phyloP scores from a whole-genome alignment of 176 grass and related monocot species.

The Calamus simplicifolius region DNA sequence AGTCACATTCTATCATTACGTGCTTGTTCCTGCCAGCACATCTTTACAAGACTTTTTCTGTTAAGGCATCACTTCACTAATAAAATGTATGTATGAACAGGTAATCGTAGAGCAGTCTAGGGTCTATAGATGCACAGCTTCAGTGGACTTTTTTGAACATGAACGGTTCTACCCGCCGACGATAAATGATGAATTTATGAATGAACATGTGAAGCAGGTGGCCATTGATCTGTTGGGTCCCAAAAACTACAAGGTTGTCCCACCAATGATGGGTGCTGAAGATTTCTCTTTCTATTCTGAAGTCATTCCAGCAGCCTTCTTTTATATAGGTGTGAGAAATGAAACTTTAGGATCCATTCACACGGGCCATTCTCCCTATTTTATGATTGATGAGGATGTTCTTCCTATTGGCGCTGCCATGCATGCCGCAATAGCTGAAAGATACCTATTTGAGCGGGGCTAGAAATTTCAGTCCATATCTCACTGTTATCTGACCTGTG shows the following conservation, averaged over 20 bases:
- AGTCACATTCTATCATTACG: neutral
- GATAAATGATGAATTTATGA: slow-evolving; percentile 70
- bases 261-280: slow-evolving; percentile 88
- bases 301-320: slow-evolving; percentile 71
- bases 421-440: slow-evolving; percentile 89
- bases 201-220: slow-evolving; percentile 47
- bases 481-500: no score
- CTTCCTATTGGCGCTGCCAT: slow-evolving; percentile 75
- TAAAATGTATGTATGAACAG: slow-evolving; percentile 8
- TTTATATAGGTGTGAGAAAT: slow-evolving; percentile 76
- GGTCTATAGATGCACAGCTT: slow-evolving; percentile 55
- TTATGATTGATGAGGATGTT: slow-evolving; percentile 93
- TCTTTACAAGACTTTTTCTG: no score
- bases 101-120: slow-evolving; percentile 64
- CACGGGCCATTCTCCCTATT: slow-evolving; percentile 54
- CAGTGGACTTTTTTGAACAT: slow-evolving; percentile 88
- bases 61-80: no score
- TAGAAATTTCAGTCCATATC: neutral
- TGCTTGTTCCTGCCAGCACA: neutral
- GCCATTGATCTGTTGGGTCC: slow-evolving; percentile 42
- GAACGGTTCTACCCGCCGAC: slow-evolving; percentile 95
- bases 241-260: slow-evolving; percentile 41
- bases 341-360: slow-evolving; percentile 75
- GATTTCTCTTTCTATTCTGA: slow-evolving; percentile 97
- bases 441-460: slow-evolving; percentile 43